Evolutionary conservation across 1,284 basidiomycete species (phyloP).

Genomic region (Cystobasidium sp.): DNA sequence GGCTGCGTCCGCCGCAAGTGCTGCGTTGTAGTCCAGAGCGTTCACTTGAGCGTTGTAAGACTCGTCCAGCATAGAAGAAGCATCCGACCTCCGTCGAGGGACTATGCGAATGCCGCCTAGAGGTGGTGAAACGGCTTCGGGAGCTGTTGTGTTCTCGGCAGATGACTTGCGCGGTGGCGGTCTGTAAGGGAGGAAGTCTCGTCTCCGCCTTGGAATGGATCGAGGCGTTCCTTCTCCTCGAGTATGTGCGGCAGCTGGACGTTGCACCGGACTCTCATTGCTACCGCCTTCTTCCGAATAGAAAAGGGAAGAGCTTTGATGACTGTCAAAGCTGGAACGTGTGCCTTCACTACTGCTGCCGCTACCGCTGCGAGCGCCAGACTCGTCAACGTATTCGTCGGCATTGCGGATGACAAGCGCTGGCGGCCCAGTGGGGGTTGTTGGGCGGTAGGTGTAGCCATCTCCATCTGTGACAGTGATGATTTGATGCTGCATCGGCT

Average conservation of each 20-base stretch:
- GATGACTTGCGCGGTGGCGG: slow-evolving; percentile 30
- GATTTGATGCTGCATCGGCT: slow-evolving; percentile 40
- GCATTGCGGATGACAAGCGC: slow-evolving; percentile 11
- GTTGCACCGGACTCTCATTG: slow-evolving; percentile 31
- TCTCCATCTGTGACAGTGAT: slow-evolving; percentile 46
- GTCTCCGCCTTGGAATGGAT: slow-evolving; percentile 46
- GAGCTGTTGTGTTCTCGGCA: slow-evolving; percentile 10
- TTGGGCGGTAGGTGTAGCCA: slow-evolving; percentile 40
- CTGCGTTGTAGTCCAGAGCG: slow-evolving; percentile 21
- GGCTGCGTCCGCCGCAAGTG: slow-evolving; percentile 38
- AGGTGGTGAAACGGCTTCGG: slow-evolving; percentile 18
- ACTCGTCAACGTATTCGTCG: slow-evolving; percentile 6
- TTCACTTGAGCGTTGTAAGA: slow-evolving; percentile 27
- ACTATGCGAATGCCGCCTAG: slow-evolving; percentile 33
- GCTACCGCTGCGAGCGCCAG: background rate
- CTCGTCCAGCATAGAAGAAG: slow-evolving; percentile 2
- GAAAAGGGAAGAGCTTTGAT: slow-evolving; percentile 50
- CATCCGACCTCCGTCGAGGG: slow-evolving; percentile 12
- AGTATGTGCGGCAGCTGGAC: slow-evolving; percentile 36
- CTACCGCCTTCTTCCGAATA: slow-evolving; percentile 48
- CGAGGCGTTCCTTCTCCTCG: slow-evolving; percentile 34
- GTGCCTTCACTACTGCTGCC: slow-evolving; percentile 13
- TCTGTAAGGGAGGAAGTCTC: slow-evolving; percentile 48
- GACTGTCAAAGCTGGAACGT: slow-evolving; percentile 49
- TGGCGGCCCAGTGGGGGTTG: slow-evolving; percentile 18